Evolutionary conservation across 768 basidiomycete genomes (phyloP), one percentile per base, ranked within the genome.

Genomic region (Paxillus rubicundulus): DNA sequence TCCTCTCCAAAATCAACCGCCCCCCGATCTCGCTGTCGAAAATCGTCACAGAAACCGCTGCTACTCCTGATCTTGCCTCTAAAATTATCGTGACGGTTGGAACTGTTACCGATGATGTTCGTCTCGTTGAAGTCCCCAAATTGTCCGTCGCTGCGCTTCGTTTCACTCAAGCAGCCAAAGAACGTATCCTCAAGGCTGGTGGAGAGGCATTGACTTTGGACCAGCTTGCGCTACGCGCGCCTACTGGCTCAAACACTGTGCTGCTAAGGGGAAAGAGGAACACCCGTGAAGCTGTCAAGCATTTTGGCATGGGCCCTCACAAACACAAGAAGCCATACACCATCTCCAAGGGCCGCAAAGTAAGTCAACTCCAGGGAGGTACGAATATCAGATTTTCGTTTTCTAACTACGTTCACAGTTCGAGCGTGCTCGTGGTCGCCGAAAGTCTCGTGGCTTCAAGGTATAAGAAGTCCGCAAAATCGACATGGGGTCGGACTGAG

Each of bases 281-380:
- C 73, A 80, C 89, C 53, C 85, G 97, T 59, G 97, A 98, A 75
- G 90, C 94, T 46, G 85, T 89, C 79, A 94, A 92, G 74, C 96
- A 98, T 83, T 98, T 98, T 72, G 96, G 96, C 75, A 92, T 92
- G 90, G 92, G 87, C 76, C 94, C 94, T 51, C 92, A 95, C 86
- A 92, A 98, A 77, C 80, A 97, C 87, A 98, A 96, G 82, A 97
- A 95, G 78, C 97, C 97, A 44, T 89, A 93, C 78, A 90, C 94
- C 43, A 80, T 77, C 66, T 94, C 92, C 70, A 97, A 96, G 80
- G 96, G 97, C 57, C 90, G 95, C 84, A 98, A 97, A 76, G 86
- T 87, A 64, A 38, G 73, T 66, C 28, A 6, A 12, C 5, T 9
- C 38, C 4, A 9, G 14, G 9, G 4, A n/a, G 4, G 8, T 21